Evolutionary conservation across 148 eudicot species (phyloP).

Genomic region (Spergularia bocconei): DNA sequence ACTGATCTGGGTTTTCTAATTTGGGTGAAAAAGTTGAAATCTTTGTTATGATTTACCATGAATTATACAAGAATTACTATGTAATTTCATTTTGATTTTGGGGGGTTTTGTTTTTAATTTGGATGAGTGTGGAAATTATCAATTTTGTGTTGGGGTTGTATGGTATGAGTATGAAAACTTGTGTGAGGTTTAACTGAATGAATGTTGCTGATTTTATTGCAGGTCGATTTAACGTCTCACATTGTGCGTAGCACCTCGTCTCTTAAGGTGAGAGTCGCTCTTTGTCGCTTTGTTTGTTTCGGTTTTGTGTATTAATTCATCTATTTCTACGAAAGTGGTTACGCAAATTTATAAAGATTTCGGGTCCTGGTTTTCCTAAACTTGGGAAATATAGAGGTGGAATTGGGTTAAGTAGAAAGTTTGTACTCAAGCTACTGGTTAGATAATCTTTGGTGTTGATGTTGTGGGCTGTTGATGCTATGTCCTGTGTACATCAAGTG

Average conservation of each 20-base stretch:
- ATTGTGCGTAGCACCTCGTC: conserved; percentile 58
- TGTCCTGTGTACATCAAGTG: background rate
- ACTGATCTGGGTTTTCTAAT: conserved; percentile 17
- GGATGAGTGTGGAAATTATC: background rate
- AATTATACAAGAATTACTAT: background rate
- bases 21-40: background rate
- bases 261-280: conserved; percentile 49
- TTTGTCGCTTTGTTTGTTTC: background rate
- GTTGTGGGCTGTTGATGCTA: background rate
- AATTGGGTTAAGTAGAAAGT: background rate
- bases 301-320: background rate
- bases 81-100: background rate
- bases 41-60: background rate
- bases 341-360: background rate
- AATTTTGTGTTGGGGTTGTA: background rate
- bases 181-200: conserved; percentile 13
- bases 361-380: background rate
- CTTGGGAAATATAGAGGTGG: conserved; percentile 3
- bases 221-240: conserved; percentile 88
- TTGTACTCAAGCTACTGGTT: background rate
- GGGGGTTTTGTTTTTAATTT: background rate
- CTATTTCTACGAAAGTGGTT: background rate
- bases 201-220: conserved; percentile 32
- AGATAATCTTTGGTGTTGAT: background rate
- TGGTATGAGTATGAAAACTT: background rate